phyloP scores from a whole-genome alignment of 352 stramenopile species.

The Ophiocytium majus region DNA sequence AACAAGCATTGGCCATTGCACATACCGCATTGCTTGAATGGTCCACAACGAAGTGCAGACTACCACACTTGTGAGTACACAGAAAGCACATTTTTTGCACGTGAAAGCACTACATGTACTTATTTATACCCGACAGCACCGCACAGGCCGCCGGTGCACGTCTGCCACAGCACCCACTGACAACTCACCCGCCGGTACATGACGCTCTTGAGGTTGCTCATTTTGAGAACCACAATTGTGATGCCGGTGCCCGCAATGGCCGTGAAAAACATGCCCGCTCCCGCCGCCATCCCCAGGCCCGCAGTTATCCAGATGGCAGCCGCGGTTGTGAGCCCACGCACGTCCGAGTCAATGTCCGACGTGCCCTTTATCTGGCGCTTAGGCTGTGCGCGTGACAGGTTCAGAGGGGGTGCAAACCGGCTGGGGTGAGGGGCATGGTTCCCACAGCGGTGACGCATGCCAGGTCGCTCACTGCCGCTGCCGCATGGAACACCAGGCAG shows the following conservation, averaged over 20 bases:
- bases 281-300: conserved; percentile 52
- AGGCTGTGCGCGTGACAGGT: too few species aligned
- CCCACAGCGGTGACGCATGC: too few species aligned
- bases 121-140: neutral
- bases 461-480: too few species aligned
- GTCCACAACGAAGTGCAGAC: too few species aligned
- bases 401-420: too few species aligned
- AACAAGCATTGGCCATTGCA: too few species aligned
- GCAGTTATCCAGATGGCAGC: conserved; percentile 58
- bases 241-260: conserved; percentile 41
- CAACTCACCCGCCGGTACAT: neutral
- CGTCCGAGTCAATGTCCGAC: conserved; percentile 37
- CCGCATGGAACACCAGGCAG: too few species aligned
- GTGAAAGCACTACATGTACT: neutral
- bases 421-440: too few species aligned
- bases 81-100: too few species aligned
- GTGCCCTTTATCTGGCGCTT: neutral
- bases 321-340: conserved; percentile 53
- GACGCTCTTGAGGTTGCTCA: conserved; percentile 25
- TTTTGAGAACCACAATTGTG: conserved; percentile 48
- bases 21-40: too few species aligned
- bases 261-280: conserved; percentile 51
- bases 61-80: too few species aligned
- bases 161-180: neutral
- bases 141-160: neutral